phyloP scores from a whole-genome alignment of 305 asterid species.

The Fraxinus floribunda region DNA sequence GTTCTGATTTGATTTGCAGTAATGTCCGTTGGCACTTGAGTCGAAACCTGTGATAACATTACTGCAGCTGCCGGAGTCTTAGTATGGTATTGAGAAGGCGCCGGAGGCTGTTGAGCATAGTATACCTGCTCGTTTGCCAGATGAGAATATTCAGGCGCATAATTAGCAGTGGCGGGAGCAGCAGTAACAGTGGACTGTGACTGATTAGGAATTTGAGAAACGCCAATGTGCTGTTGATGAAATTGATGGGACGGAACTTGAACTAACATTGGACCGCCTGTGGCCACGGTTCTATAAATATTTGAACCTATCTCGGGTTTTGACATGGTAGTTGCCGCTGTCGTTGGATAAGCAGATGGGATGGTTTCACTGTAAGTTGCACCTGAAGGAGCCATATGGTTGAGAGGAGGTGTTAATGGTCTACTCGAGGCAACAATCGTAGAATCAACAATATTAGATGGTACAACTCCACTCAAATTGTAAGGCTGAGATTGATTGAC shows the following conservation, averaged over 20 bases:
- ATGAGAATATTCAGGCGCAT: constrained; percentile 50
- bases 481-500: constrained; percentile 42
- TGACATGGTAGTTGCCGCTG: constrained; percentile 19
- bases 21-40: constrained; percentile 37
- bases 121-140: constrained; percentile 51
- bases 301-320: constrained; percentile 41
- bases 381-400: constrained; percentile 23
- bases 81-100: not conserved
- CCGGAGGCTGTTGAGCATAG: constrained; percentile 40
- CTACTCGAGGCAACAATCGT: constrained; percentile 29
- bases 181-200: constrained; percentile 27
- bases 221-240: constrained; percentile 48
- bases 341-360: constrained; percentile 31
- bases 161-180: constrained; percentile 27
- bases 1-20: constrained; percentile 31
- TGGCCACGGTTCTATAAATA: constrained; percentile 27
- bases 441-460: constrained; percentile 32
- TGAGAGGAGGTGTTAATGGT: constrained; percentile 25
- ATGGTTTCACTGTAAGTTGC: constrained; percentile 28
- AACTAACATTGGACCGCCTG: constrained; percentile 34
- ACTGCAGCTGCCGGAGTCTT: constrained; percentile 52
- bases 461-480: constrained; percentile 23
- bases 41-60: constrained; percentile 45
- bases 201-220: constrained; percentile 44
- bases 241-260: constrained; percentile 46